Conservation (phyloP, 768 basidiomycete species). For the Psilocybe sp. region DNA sequence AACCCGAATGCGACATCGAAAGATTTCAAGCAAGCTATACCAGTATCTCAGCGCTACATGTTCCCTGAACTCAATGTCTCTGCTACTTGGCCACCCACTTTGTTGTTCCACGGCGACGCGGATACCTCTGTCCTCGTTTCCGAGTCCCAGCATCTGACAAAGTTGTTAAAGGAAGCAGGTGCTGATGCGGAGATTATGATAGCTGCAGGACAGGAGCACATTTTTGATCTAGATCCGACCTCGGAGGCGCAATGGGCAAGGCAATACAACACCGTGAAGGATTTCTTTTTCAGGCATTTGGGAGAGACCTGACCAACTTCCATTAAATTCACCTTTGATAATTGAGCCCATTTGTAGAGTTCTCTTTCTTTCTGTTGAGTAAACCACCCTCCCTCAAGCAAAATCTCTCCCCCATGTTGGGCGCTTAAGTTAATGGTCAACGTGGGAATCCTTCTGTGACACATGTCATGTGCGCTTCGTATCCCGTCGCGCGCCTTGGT, state of each 20-base stretch:
- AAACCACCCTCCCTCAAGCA: too few relatives aligned
- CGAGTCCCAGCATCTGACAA: constrained; percentile 38
- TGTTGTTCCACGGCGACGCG: constrained; percentile 46
- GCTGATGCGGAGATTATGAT: constrained; percentile 33
- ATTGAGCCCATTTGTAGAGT: too few relatives aligned
- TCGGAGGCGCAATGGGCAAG: constrained; percentile 31
- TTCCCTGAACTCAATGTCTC: constrained; percentile 47
- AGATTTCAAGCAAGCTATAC: constrained; percentile 23
- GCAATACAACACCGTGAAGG: too few relatives aligned
- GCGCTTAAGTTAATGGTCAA: too few relatives aligned
- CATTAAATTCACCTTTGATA: too few relatives aligned
- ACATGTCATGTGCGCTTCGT: too few relatives aligned
- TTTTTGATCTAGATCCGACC: constrained; percentile 48
- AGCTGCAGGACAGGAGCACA: constrained; percentile 47
- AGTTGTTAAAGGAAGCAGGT: constrained; percentile 31
- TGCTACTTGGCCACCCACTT: constrained; percentile 45
- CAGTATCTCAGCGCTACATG: constrained; percentile 28
- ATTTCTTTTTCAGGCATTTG: too few relatives aligned
- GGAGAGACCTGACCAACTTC: too few relatives aligned
- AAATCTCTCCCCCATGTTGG: too few relatives aligned
- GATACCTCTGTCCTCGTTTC: constrained; percentile 42
- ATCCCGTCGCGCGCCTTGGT: too few relatives aligned
- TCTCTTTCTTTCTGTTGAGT: too few relatives aligned
- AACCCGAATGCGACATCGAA: constrained; percentile 1
- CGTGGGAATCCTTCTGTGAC: too few relatives aligned